phyloP scores from a whole-genome alignment of 805 yeast genomes.

The Starmerella ratchasimensis region DNA sequence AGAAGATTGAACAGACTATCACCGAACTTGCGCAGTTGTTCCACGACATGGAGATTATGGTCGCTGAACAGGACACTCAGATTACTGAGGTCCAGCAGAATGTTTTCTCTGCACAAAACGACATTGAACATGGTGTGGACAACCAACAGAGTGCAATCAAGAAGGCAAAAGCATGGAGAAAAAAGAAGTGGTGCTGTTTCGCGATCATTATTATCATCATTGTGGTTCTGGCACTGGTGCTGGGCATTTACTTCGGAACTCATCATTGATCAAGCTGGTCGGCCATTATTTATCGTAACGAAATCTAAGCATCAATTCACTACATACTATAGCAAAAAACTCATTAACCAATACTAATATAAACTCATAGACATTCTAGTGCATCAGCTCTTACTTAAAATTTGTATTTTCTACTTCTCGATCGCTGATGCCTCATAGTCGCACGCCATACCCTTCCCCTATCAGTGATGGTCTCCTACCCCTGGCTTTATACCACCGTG shows the following conservation, averaged over 20 bases:
- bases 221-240: conserved; percentile 19
- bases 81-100: conserved; percentile 71
- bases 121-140: conserved; percentile 86
- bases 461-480: no score
- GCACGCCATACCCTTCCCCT: no score
- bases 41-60: conserved; percentile 91
- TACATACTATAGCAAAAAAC: no score
- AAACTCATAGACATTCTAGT: no score
- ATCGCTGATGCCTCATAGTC: no score
- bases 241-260: conserved; percentile 20
- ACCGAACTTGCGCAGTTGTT: conserved; percentile 88
- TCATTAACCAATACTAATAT: no score
- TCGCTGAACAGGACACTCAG: conserved; percentile 85
- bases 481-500: no score
- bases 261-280: conserved; percentile 1
- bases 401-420: no score
- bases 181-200: conserved; percentile 72
- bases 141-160: conserved; percentile 83
- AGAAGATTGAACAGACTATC: conserved; percentile 88
- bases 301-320: no score
- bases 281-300: background rate
- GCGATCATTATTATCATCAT: conserved; percentile 21
- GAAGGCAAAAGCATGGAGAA: conserved; percentile 79
- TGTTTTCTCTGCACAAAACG: conserved; percentile 69
- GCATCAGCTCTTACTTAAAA: no score